phyloP scores from a whole-genome alignment of 202 grass and related monocot species.

The Brachypodium distachyon region DNA sequence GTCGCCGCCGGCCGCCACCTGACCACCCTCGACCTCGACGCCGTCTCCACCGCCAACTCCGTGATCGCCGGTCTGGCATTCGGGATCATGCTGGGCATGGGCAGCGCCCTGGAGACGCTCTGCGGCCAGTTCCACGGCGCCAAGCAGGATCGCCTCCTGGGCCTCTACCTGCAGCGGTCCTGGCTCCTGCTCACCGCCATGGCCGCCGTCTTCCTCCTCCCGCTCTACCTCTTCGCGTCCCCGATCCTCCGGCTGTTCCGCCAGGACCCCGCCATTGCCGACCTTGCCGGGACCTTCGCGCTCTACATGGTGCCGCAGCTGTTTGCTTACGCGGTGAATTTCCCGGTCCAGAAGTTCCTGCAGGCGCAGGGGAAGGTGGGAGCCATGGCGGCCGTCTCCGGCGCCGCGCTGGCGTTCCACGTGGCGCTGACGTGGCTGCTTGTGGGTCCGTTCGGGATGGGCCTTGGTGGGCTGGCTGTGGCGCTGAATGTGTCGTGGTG shows the following conservation, averaged over 20 bases:
- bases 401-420: conserved; percentile 38
- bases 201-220: conserved; percentile 34
- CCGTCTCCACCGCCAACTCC: conserved; percentile 71
- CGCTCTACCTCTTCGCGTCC: conserved; percentile 64
- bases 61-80: conserved; percentile 76
- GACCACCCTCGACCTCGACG: conserved; percentile 84
- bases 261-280: conserved; percentile 62
- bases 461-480: conserved; percentile 48
- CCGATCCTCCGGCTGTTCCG: conserved; percentile 56
- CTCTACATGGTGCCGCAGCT: conserved; percentile 84
- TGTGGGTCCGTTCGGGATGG: conserved; percentile 33
- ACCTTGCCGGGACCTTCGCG: conserved; percentile 33
- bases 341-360: conserved; percentile 71
- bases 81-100: conserved; percentile 76
- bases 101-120: conserved; percentile 74
- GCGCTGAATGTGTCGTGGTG: conserved; percentile 75
- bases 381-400: conserved; percentile 50
- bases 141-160: conserved; percentile 46
- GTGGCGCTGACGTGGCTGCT: conserved; percentile 56
- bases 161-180: conserved; percentile 81
- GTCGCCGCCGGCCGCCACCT: conserved; percentile 80
- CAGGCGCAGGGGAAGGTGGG: conserved; percentile 64
- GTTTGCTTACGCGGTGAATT: conserved; percentile 66
- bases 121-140: conserved; percentile 79
- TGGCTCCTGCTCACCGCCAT: conserved; percentile 55